Evolutionary conservation across 306 rosid genomes (phyloP), one percentile per base, ranked within the genome.

Genomic region (Citrullus colocynthis): DNA sequence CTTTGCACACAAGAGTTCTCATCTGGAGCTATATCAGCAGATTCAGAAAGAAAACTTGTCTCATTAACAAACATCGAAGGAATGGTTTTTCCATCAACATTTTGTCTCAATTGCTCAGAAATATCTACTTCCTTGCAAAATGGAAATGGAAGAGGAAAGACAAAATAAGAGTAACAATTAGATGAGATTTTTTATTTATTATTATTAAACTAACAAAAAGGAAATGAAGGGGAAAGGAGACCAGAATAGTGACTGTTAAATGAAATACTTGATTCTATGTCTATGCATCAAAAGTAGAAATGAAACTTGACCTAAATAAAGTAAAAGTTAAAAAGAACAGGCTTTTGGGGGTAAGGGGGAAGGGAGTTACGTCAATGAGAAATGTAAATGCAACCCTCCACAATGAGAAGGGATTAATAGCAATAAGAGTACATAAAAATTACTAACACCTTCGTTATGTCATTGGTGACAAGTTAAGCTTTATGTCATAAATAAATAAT

Each of bases 1-100:
- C 82, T 85, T 74, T 84, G 84, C 78, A 94, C 91, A 73, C 80
- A 81, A 82, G 97, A 94, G 87, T 77, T 82, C 86, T 79, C 83
- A 78, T 94, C 97, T 32, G 90, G 94, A 84, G 88, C 87, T 80
- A 85, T 67, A 83, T 87, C 92, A 58, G 82, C 91, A 44, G 97
- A 94, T 88, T 94, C 97, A 75, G 98, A 84, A 54, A 91, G 89
- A 81, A 89, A 89, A 84, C 97, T 94, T 3, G 96, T 91, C 88
- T 91, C 96, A 52, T 78, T 54, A 74, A 86, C 76, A 48, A 85
- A 79, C 82, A 78, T 76, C 59, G 83, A 85, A 4, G 85, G 82
- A 69, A 84, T 76, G 56, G 51, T 9, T 81, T 69, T 83, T 41
- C 64, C 69, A 71, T 81, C 61, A 63, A 39, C 70, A 52, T 83